These are phyloP conservation scores for Eragrostis tef DNA, from an alignment of 202 grass and related monocot genomes.

Conservation along the genomic window DNA sequence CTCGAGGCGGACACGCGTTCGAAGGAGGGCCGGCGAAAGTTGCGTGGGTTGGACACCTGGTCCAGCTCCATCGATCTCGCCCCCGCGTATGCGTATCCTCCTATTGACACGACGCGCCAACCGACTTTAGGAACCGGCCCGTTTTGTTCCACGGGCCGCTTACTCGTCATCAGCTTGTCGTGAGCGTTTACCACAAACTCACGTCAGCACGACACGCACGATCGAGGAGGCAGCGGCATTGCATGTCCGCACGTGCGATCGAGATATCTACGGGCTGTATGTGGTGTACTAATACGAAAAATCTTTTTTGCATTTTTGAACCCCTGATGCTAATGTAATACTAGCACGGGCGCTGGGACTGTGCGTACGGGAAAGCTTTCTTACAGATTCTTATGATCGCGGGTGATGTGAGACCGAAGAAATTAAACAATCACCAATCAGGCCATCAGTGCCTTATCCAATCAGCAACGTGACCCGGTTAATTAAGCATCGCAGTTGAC, in stretches of 20 bases:
- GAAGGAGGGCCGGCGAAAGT: constrained; percentile 23
- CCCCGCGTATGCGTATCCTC: background rate
- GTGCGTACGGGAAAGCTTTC: too few relatives aligned
- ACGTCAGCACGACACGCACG: background rate
- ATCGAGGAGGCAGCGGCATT: too few relatives aligned
- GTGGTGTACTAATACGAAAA: too few relatives aligned
- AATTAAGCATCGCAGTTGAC: too few relatives aligned
- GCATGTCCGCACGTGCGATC: too few relatives aligned
- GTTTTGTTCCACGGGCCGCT: background rate
- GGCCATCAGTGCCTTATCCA: background rate
- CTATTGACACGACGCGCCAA: background rate
- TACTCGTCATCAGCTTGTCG: background rate
- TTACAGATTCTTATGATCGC: too few relatives aligned
- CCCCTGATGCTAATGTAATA: too few relatives aligned
- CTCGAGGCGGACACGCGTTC: constrained; percentile 48
- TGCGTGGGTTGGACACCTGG: background rate
- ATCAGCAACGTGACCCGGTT: too few relatives aligned
- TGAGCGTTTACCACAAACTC: background rate
- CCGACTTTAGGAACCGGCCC: background rate
- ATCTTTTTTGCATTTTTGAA: too few relatives aligned
- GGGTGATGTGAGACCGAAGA: background rate
- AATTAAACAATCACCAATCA: background rate
- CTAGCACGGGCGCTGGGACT: too few relatives aligned
- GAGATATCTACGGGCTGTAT: too few relatives aligned
- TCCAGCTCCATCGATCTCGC: background rate